Base-by-base conservation (phyloP, 441 rosid genomes). In the Pelargonium australe region DNA sequence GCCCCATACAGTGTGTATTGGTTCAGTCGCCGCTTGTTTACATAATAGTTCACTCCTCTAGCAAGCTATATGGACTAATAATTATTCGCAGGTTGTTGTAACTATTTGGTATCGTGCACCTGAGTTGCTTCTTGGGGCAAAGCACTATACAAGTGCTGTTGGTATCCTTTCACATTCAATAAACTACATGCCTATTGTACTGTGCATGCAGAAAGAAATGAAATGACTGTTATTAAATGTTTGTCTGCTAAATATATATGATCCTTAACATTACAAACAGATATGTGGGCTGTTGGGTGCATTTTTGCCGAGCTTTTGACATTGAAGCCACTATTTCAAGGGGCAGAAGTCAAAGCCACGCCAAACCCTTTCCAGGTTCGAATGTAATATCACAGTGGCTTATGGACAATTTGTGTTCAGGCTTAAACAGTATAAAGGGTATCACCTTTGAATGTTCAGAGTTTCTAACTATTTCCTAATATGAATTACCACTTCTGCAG, bases 91-190 rank as follows among this genome's bases (percentile, higher is more conserved):
- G 79, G 99, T 95, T 64, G 99, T 95, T 66, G 99, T 95, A 71
- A 95, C 97, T 12, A 91, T 92, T 69, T 95, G 99, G 98, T 95
- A 95, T 79, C 96, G 97, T 65, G 96, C 99, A 1, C 99, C 99
- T 0, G 99, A 95, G 79, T 81, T 95, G 81, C 98, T 95, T 68
- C 92, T 95, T 51, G 98, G 99, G 44, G 97, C 96, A 0, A 95
- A 95, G 84, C 98, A 95, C 76, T 95, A 95, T 67, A 94, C 96
- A 0, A 94, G 96, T 49, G 95, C 99, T 9, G 96, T 94, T 49
- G 99, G 79, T 76, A 76, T 71, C 72, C 75, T 55, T 66, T 53
- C n/a, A 67, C 13, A 34, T 65, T 13, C 8, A 20, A 23, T 20
- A 9, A 20, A 25, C 10, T 55, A 55, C 17, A 55, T 55, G 2